phyloP scores from a whole-genome alignment of 257 asterid species.

The Petrea volubilis region DNA sequence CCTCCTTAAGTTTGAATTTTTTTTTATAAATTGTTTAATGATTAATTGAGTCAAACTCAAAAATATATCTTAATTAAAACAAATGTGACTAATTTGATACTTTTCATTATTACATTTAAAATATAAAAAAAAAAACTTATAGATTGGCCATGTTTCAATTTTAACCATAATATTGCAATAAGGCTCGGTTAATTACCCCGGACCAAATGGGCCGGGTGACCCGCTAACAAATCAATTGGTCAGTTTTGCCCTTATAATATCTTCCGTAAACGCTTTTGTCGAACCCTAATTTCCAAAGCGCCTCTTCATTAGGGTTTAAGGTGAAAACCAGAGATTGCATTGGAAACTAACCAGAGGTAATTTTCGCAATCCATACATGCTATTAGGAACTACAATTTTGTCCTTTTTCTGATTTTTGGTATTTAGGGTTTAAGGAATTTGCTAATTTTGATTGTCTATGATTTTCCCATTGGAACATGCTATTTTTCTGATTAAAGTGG shows the following conservation, averaged over 20 bases:
- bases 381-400: too few species aligned
- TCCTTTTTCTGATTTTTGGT: not conserved
- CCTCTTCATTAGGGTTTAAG: conserved; percentile 14
- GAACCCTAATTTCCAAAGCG: conserved; percentile 5
- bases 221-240: not conserved
- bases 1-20: too few species aligned
- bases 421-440: not conserved
- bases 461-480: conserved; percentile 23
- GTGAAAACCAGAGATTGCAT: not conserved
- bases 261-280: not conserved
- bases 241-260: not conserved
- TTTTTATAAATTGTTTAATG: too few species aligned
- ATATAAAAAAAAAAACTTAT: too few species aligned
- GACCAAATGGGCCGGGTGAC: not conserved
- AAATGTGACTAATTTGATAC: too few species aligned
- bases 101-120: too few species aligned
- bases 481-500: not conserved
- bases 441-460: not conserved
- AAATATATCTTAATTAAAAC: too few species aligned
- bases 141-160: too few species aligned
- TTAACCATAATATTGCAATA: too few species aligned
- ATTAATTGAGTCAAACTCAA: too few species aligned
- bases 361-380: not conserved
- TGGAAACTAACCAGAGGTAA: not conserved
- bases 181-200: not conserved